These are phyloP conservation scores for Tylopilus sp. DNA, from an alignment of 768 basidiomycete genomes.

Conservation along the genomic window DNA sequence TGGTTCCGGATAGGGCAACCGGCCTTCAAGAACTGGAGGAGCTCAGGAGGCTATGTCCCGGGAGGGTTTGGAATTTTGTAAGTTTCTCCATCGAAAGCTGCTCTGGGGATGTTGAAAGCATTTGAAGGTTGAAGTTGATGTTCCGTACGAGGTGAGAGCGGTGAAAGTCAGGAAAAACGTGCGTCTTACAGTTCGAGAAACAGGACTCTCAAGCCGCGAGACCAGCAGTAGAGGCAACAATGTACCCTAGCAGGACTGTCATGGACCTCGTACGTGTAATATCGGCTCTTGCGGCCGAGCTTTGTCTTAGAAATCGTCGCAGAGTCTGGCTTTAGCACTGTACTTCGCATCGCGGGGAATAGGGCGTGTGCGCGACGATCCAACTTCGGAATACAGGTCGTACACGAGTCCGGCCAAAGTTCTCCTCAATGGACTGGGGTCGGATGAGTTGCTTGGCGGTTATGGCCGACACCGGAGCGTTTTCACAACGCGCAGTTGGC, in stretches of 20 bases:
- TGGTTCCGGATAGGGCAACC: slow-evolving; percentile 86
- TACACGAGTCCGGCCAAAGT: slow-evolving; percentile 81
- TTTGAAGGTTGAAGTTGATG: slow-evolving; percentile 77
- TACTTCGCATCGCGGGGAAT: slow-evolving; percentile 87
- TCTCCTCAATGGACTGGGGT: slow-evolving; percentile 86
- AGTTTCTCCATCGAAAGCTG: slow-evolving; percentile 20
- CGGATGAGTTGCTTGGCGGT: slow-evolving; percentile 93
- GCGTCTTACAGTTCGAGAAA: slow-evolving; percentile 8
- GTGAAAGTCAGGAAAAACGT: not conserved
- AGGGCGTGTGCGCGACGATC: slow-evolving; percentile 50
- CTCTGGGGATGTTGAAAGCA: not conserved
- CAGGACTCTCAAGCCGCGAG: slow-evolving; percentile 68
- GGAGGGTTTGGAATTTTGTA: slow-evolving; percentile 88
- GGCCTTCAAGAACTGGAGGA: slow-evolving; percentile 79
- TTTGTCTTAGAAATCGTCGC: slow-evolving; percentile 5
- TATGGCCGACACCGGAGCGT: slow-evolving; percentile 86
- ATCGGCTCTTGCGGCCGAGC: not conserved
- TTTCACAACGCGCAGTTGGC: slow-evolving; percentile 67
- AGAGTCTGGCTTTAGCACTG: slow-evolving; percentile 91
- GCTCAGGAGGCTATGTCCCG: slow-evolving; percentile 68
- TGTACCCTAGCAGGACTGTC: slow-evolving; percentile 78
- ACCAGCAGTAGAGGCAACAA: slow-evolving; percentile 57
- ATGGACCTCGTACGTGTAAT: slow-evolving; percentile 79
- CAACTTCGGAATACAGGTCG: slow-evolving; percentile 32
- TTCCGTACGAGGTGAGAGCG: slow-evolving; percentile 65